Percentiles rank a stretch among this genome's conserved stretches.
Conservation (phyloP, 352 stramenopile genomes). For the Pythium folliculosum region DNA sequence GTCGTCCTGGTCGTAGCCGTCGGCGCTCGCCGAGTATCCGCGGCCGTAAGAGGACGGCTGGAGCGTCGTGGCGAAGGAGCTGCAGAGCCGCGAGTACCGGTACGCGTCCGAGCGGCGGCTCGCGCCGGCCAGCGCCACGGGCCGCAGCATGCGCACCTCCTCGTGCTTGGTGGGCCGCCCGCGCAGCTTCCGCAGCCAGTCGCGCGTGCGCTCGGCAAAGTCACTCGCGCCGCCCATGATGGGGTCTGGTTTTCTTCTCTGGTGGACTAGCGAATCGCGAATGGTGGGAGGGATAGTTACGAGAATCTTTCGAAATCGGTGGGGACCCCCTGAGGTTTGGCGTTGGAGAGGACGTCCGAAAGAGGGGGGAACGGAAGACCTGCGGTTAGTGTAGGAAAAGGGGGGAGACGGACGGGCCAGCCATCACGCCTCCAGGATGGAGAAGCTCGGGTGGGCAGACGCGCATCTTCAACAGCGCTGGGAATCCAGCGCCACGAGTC, state of each 20-base stretch:
- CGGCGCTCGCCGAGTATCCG: background rate
- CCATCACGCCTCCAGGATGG: slow-evolving; percentile 1
- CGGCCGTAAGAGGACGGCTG: slow-evolving; percentile 30
- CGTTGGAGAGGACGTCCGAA: background rate
- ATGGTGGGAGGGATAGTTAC: background rate
- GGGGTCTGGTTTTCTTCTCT: background rate
- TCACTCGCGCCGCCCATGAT: slow-evolving; percentile 46
- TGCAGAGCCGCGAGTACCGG: slow-evolving; percentile 56
- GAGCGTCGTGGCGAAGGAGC: slow-evolving; percentile 56
- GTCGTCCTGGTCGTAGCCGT: background rate
- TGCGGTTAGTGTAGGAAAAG: too few species aligned
- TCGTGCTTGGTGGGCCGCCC: slow-evolving; percentile 52
- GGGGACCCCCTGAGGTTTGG: background rate
- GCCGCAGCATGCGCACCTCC: slow-evolving; percentile 56
- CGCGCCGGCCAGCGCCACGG: slow-evolving; percentile 67
- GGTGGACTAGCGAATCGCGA: background rate
- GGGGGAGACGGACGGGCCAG: slow-evolving; percentile 10
- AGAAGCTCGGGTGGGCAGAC: background rate
- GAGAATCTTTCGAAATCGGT: slow-evolving; percentile 6
- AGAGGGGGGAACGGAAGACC: too few species aligned
- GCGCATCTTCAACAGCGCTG: background rate
- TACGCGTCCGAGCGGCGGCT: slow-evolving; percentile 48
- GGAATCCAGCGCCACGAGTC: background rate
- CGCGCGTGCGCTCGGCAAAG: slow-evolving; percentile 37
- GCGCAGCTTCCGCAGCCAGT: slow-evolving; percentile 51